phyloP scores from a whole-genome alignment of 2,329 filamentous ascomycete genomes.

The Phialocephala subalpina region DNA sequence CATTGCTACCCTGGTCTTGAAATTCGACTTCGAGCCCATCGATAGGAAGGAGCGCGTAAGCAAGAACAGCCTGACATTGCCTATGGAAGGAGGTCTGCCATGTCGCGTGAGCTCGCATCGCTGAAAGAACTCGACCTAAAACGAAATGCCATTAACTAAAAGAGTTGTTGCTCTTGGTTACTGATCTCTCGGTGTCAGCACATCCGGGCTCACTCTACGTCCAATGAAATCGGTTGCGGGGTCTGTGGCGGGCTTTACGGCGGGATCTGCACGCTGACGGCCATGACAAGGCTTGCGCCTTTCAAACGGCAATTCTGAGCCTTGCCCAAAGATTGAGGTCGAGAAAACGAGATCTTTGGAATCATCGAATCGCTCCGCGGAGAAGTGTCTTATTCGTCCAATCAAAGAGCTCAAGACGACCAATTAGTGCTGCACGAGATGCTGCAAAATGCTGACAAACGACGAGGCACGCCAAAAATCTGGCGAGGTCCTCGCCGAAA shows the following conservation, averaged over 20 bases:
- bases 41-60: slow-evolving; percentile 57
- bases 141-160: background rate
- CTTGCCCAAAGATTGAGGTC: background rate
- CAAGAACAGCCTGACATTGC: slow-evolving; percentile 68
- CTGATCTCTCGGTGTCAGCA: slow-evolving; percentile 1
- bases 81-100: slow-evolving; percentile 68
- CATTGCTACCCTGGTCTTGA: slow-evolving; percentile 55
- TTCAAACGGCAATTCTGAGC: background rate
- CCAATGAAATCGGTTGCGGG: background rate
- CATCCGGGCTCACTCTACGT: background rate
- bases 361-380: background rate
- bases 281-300: slow-evolving; percentile 2
- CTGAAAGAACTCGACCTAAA: background rate
- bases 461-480: background rate
- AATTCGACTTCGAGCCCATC: slow-evolving; percentile 59
- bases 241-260: background rate
- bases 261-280: background rate
- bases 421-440: background rate
- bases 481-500: background rate
- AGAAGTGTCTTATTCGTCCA: background rate
- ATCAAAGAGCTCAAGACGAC: background rate
- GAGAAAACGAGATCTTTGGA: background rate
- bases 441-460: slow-evolving; percentile 2
- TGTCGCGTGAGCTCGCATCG: slow-evolving; percentile 33
- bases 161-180: slow-evolving; percentile 3